phyloP scores from a whole-genome alignment of 495 filamentous ascomycete genomes.

The Corynascus novoguineensis region DNA sequence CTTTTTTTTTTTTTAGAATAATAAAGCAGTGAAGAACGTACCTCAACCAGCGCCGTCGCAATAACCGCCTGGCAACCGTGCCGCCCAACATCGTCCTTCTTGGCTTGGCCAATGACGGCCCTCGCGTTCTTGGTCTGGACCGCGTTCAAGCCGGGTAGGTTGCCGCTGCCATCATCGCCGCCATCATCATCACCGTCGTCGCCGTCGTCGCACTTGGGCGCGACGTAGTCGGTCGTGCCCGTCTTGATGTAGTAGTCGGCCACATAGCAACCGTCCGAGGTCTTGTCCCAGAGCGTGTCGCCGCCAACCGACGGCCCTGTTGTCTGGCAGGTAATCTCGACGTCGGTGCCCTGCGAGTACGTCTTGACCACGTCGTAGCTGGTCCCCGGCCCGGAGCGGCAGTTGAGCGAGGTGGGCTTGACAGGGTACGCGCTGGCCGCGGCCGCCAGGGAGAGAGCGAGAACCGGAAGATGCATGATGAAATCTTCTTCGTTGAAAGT shows the following conservation, averaged over 20 bases:
- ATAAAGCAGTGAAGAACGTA: not conserved
- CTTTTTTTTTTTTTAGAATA: too few species aligned
- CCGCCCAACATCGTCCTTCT: not conserved
- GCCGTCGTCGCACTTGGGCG: not conserved
- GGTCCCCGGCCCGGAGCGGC: conserved; percentile 18
- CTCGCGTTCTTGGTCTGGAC: not conserved
- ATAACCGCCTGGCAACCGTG: not conserved
- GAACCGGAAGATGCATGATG: not conserved
- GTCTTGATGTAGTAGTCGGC: conserved; percentile 8
- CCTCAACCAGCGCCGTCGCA: not conserved
- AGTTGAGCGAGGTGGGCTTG: conserved; percentile 14
- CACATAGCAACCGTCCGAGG: conserved; percentile 25
- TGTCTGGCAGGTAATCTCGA: conserved; percentile 23
- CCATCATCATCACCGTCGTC: not conserved
- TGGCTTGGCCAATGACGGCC: not conserved
- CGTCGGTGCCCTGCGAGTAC: conserved; percentile 17
- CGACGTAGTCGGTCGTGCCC: conserved; percentile 5
- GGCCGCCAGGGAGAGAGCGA: not conserved
- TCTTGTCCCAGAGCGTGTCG: conserved; percentile 27
- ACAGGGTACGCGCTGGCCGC: conserved; percentile 12
- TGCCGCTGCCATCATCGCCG: not conserved
- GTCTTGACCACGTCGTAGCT: conserved; percentile 11
- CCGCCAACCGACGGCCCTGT: conserved; percentile 15
- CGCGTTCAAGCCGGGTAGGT: not conserved
- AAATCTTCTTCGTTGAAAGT: not conserved